phyloP scores from a whole-genome alignment of 768 basidiomycete species.

The Podaxis mareebaensis region DNA sequence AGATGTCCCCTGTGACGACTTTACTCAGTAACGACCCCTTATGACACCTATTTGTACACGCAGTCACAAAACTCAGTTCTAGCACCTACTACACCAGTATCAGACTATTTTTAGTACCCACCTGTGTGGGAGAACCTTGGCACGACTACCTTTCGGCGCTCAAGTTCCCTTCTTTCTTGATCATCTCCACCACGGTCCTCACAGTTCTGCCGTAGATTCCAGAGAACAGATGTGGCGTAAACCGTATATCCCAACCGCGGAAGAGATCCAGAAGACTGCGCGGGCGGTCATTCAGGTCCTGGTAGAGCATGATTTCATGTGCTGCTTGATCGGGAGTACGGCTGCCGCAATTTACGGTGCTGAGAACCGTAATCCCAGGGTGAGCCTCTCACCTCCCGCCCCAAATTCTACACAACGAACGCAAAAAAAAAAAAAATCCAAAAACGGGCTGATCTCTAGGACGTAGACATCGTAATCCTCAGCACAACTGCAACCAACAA shows the following conservation, averaged over 20 bases:
- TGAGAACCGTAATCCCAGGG: slow-evolving; percentile 33
- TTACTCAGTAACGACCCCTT: neutral
- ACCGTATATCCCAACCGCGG: slow-evolving; percentile 10
- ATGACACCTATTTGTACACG: neutral
- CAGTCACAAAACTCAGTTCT: neutral
- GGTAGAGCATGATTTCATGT: slow-evolving; percentile 25
- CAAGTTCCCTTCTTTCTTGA: neutral
- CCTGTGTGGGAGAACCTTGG: neutral
- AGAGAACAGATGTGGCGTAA: neutral
- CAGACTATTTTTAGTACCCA: neutral
- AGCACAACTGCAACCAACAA: slow-evolving; percentile 20
- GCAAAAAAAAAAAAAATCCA: neutral
- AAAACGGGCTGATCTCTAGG: slow-evolving; percentile 29
- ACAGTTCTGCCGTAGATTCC: too few relatives aligned
- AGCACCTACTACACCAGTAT: neutral
- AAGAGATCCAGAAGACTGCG: slow-evolving; percentile 28
- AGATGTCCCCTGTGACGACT: neutral
- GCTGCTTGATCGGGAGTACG: slow-evolving; percentile 40
- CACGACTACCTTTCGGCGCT: too few relatives aligned
- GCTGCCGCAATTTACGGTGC: slow-evolving; percentile 41
- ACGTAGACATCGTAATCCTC: slow-evolving; percentile 48
- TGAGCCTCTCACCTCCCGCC: slow-evolving; percentile 21
- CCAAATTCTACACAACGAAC: neutral
- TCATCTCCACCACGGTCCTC: neutral
- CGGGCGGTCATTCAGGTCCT: slow-evolving; percentile 27